These are phyloP conservation scores for Daldinia decipiens DNA, from an alignment of 495 filamentous ascomycete genomes.

Conservation along the genomic window DNA sequence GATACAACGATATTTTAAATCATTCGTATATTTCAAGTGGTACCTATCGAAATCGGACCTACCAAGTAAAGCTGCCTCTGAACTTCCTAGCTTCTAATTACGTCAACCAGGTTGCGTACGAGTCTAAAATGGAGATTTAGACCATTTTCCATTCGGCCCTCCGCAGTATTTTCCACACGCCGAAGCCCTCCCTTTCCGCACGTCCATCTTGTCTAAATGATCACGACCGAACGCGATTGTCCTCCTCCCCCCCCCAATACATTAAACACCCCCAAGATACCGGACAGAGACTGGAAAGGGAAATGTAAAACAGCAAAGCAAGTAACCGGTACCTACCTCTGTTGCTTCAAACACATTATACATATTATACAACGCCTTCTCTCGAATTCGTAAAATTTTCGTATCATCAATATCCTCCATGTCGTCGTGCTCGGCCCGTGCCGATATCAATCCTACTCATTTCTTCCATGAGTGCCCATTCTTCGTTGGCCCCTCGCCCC, in stretches of 20 bases:
- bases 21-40: slow-evolving; percentile 28
- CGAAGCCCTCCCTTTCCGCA: slow-evolving; percentile 4
- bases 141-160: slow-evolving; percentile 21
- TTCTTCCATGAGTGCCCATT: slow-evolving; percentile 77
- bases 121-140: slow-evolving; percentile 26
- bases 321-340: slow-evolving; percentile 2
- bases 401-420: slow-evolving; percentile 45
- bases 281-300: slow-evolving; percentile 13
- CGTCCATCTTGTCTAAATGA: slow-evolving; percentile 27
- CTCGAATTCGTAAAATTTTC: slow-evolving; percentile 28
- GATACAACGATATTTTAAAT: slow-evolving; percentile 1
- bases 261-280: slow-evolving; percentile 7
- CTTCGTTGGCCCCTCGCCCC: slow-evolving; percentile 56
- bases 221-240: not conserved
- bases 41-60: slow-evolving; percentile 14
- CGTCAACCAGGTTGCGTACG: not conserved
- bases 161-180: slow-evolving; percentile 4
- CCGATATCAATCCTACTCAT: slow-evolving; percentile 87
- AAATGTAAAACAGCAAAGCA: slow-evolving; percentile 21
- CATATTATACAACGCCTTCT: slow-evolving; percentile 39
- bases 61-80: slow-evolving; percentile 14
- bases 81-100: slow-evolving; percentile 15
- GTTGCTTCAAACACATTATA: slow-evolving; percentile 26
- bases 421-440: slow-evolving; percentile 54
- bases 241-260: not conserved